Evolutionary conservation across 805 yeast species (phyloP).

Genomic region (Priceomyces castillae): DNA sequence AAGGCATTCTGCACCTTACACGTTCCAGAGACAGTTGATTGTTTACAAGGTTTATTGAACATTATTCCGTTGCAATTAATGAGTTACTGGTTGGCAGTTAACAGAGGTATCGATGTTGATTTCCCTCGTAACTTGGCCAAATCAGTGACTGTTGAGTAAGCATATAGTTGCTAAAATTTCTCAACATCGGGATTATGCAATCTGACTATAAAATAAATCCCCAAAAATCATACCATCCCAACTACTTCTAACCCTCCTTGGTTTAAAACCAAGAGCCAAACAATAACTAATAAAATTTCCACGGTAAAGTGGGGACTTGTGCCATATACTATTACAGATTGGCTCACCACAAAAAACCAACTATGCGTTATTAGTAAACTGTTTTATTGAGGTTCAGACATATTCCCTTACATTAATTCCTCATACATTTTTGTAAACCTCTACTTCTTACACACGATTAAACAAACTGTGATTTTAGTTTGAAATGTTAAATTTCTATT

Average conservation of each 20-base stretch:
- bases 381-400: neutral
- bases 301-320: neutral
- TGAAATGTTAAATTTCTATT: neutral
- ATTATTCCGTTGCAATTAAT: conserved; percentile 93
- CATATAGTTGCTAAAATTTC: neutral
- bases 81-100: conserved; percentile 95
- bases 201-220: too few species aligned
- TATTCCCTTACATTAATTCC: neutral
- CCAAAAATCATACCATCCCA: too few species aligned
- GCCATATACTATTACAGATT: neutral
- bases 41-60: conserved; percentile 93
- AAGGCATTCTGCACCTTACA: conserved; percentile 70
- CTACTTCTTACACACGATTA: neutral
- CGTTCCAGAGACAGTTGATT: conserved; percentile 94
- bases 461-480: neutral
- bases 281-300: too few species aligned
- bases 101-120: conserved; percentile 94
- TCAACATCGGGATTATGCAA: neutral
- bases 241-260: too few species aligned
- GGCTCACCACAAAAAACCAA: neutral
- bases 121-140: conserved; percentile 99
- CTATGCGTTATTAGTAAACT: neutral
- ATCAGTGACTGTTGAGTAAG: conserved; percentile 92
- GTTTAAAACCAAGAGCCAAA: too few species aligned
- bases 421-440: neutral